Conservation (phyloP, 2,329 filamentous ascomycete genomes). For the Pleochaeta shiraiana region DNA sequence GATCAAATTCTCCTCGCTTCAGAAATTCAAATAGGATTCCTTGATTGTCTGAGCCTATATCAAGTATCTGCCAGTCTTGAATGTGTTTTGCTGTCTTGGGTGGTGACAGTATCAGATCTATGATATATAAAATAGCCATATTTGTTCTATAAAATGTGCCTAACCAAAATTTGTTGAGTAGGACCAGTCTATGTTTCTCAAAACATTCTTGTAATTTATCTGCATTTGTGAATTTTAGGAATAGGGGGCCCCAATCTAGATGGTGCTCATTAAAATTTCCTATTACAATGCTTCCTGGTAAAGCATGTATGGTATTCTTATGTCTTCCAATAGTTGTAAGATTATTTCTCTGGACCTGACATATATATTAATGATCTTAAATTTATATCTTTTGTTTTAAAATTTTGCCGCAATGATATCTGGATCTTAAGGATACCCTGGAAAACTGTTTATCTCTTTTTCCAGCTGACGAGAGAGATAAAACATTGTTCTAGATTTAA, state of each 20-base stretch:
- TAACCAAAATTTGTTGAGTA: neutral
- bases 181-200: neutral
- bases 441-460: neutral
- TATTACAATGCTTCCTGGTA: neutral
- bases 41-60: neutral
- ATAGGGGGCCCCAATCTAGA: neutral
- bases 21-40: neutral
- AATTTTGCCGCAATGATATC: neutral
- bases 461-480: neutral
- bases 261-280: neutral
- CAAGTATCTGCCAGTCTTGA: neutral
- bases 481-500: neutral
- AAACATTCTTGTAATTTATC: neutral
- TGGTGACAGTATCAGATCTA: neutral
- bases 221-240: neutral
- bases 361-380: neutral
- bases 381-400: neutral
- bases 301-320: neutral
- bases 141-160: neutral
- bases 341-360: neutral
- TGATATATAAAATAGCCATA: neutral
- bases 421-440: neutral
- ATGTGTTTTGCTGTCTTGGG: neutral
- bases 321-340: neutral
- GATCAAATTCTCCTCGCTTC: neutral